Conservation (phyloP, 1,284 basidiomycete species). For the Laetiporus sulphureus region DNA sequence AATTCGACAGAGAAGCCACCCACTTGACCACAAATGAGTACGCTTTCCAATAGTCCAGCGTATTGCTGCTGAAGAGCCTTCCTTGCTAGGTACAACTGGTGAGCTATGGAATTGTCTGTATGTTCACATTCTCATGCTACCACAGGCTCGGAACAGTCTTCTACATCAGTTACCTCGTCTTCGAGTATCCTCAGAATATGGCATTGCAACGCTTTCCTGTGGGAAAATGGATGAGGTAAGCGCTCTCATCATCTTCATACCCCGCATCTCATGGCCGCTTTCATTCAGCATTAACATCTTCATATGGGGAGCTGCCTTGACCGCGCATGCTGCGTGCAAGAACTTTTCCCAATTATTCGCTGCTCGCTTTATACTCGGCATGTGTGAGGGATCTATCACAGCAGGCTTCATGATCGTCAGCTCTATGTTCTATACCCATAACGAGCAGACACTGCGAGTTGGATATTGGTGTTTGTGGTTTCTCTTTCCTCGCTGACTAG, state of each 20-base stretch:
- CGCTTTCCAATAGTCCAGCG: neutral
- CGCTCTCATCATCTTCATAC: neutral
- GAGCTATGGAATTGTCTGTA: neutral
- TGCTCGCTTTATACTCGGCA: constrained; percentile 60
- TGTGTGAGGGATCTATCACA: constrained; percentile 75
- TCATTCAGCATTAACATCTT: constrained; percentile 54
- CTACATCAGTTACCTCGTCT: constrained; percentile 60
- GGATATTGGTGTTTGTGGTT: constrained; percentile 69
- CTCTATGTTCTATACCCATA: constrained; percentile 76
- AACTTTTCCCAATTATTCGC: constrained; percentile 65
- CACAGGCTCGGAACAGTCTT: constrained; percentile 65
- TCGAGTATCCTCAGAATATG: constrained; percentile 70
- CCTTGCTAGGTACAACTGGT: constrained; percentile 24
- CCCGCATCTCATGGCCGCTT: neutral
- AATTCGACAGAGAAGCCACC: constrained; percentile 25
- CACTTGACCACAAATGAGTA: constrained; percentile 15
- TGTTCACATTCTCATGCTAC: neutral
- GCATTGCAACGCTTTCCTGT: constrained; percentile 74
- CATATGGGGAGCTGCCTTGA: constrained; percentile 59
- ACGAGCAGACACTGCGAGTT: constrained; percentile 64
- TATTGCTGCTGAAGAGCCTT: neutral
- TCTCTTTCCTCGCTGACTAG: neutral
- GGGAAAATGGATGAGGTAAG: constrained; percentile 74
- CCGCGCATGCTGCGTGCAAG: constrained; percentile 63
- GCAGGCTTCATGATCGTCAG: constrained; percentile 72